A percentile compares a stretch with the other conserved stretches of the same genome.
phyloP scores from a whole-genome alignment of 2,329 filamentous ascomycete species.

The Fusarium austroafricanum region DNA sequence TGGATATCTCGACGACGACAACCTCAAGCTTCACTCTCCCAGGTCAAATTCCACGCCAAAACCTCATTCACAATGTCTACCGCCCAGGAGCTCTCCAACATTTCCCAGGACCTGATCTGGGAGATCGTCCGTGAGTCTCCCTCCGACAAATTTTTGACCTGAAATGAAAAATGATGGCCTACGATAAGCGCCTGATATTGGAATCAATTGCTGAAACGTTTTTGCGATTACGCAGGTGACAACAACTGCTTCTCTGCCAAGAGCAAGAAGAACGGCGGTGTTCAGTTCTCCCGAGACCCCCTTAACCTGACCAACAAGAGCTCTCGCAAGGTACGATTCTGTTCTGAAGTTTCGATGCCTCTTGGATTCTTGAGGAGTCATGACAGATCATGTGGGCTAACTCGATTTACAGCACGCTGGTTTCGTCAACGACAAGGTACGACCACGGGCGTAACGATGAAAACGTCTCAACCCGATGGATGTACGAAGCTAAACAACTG shows the following conservation, averaged over 20 bases:
- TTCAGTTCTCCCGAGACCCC: conserved; percentile 93
- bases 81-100: conserved; percentile 71
- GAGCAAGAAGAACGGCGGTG: conserved; percentile 81
- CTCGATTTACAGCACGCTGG: conserved; percentile 77
- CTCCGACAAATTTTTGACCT: conserved; percentile 14
- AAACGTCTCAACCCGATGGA: conserved; percentile 24
- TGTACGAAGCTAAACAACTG: conserved; percentile 40
- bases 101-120: conserved; percentile 94
- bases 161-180: conserved; percentile 5
- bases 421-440: conserved; percentile 93
- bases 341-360: not conserved
- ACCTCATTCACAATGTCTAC: conserved; percentile 63
- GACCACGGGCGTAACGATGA: conserved; percentile 26
- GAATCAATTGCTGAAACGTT: conserved; percentile 40
- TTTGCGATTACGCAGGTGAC: conserved; percentile 68
- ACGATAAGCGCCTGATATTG: conserved; percentile 24
- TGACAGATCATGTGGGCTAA: conserved; percentile 50
- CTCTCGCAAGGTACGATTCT: conserved; percentile 79
- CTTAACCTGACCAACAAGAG: conserved; percentile 94
- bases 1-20: conserved; percentile 46
- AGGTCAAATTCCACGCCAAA: conserved; percentile 47
- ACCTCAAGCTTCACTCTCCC: conserved; percentile 45
- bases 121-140: conserved; percentile 90
- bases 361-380: conserved; percentile 1
- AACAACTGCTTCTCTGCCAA: conserved; percentile 94